Evolutionary conservation across 805 yeast genomes (phyloP), one percentile per base, ranked within the genome.

Genomic region (Saccharomycopsis fibuligera): DNA sequence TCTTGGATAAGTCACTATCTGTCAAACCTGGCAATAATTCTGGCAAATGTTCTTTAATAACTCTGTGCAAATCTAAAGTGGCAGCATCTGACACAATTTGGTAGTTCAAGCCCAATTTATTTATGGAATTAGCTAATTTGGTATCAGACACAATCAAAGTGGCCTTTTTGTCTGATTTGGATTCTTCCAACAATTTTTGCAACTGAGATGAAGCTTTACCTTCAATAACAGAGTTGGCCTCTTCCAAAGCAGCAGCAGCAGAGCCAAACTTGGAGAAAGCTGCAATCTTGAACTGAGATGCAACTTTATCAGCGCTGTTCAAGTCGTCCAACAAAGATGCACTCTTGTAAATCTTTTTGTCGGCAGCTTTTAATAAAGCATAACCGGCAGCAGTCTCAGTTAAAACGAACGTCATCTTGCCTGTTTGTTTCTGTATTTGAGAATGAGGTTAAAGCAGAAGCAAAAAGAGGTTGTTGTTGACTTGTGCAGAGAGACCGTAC

Each of bases 301-400:
- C 76, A 53, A 90, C 96, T 68, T 86, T 85, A 56, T 84, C 95
- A 43, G 95, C 80, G 44, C 86, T 68, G 68, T 86, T 75, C 62
- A 90, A 75, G 66, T 89, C 96, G 56, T 82, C 76, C 57, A 86
- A 69, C 58, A 90, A 71, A 51, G 80, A 66, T 48, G 84, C 67
- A 23, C 93, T 81, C 73, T 90, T 91, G 78, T 91, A 83, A 62
- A 93, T 83, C 76, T 91, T 91, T 76, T 93, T 93, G 76, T 93
- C 98, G 56, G 96, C 83, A 50, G 97, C 96, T 74, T 93, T 93
- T 66, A 93, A 79, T 65, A 93, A 78, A 65, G 99, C 99, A 68
- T 93, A 93, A 65, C 99, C 99, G 46, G 99, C 99, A 56, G 99
- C 86, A 57, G 99, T 93, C 75, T 93, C 99, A 54, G 98, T 86